A percentile compares a stretch with the other conserved stretches of the same genome.
Conservation (phyloP, 148 eudicot species). For the Heliosperma pusillum region DNA sequence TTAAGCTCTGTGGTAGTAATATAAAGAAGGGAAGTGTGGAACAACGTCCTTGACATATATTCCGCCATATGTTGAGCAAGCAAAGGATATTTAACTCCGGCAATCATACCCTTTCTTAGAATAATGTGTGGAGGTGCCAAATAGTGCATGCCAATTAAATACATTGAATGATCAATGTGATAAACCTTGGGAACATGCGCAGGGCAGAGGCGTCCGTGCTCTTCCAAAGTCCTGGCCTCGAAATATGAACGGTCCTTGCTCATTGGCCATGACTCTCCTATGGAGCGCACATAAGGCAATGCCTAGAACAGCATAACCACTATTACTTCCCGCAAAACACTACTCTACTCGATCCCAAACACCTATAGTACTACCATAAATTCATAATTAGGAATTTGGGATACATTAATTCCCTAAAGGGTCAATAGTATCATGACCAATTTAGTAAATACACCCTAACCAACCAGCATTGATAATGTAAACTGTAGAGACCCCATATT, state of each 20-base stretch:
- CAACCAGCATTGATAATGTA: too few species aligned
- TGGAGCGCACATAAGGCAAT: constrained; percentile 85
- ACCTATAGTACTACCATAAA: too few species aligned
- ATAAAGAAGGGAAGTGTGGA: constrained; percentile 81
- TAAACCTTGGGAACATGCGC: constrained; percentile 85
- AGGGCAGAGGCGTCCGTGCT: constrained; percentile 74
- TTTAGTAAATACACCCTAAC: too few species aligned
- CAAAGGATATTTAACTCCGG: constrained; percentile 62
- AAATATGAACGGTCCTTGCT: constrained; percentile 85
- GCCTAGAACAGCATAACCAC: constrained; percentile 42
- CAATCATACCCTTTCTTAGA: constrained; percentile 79
- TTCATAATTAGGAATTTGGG: too few species aligned
- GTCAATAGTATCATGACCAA: too few species aligned
- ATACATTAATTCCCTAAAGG: too few species aligned
- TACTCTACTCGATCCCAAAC: neutral
- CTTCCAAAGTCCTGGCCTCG: constrained; percentile 60
- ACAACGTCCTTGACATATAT: constrained; percentile 73
- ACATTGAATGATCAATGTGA: constrained; percentile 80
- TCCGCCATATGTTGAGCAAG: constrained; percentile 83
- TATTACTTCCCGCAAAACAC: neutral
- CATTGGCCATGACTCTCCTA: constrained; percentile 97
- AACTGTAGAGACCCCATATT: too few species aligned
- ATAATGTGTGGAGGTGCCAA: constrained; percentile 96
- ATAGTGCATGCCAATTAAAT: constrained; percentile 91
- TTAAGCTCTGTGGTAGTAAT: constrained; percentile 82